Base-by-base conservation (phyloP, 1,284 basidiomycete species). In the Cryptococcus wingfieldii region DNA sequence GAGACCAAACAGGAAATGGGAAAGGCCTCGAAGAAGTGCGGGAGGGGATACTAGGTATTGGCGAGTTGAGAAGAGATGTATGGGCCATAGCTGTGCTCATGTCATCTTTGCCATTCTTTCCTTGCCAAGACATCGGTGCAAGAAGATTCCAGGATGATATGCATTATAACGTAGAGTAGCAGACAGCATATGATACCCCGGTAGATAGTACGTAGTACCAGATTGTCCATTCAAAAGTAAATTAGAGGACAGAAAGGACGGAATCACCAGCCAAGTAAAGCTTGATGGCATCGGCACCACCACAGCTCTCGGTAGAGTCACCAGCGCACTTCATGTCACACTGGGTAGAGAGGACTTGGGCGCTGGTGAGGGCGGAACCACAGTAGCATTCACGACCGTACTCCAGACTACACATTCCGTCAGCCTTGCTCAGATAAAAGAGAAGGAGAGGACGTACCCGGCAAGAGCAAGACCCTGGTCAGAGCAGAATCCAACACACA, bases 401-500 rank as follows among this genome's bases (percentile, higher is more conserved):
- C 31, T 54, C 48, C 34, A 65, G 38, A 50, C 65, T 63, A 59
- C 57, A 46, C 62, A 59, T 8, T 55, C 34, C 56, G 68, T 6
- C 67, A 67, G 12, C 41, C 45, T 34, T 46, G 38, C 2, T 50
- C 44, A 53, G 3, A 55, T 39, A 57, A 62, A 34, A 57, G 55
- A 41, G 56, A n/a, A 41, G 51, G 55, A 41, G 61, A 51, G 42
- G 47, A 51, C 34, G 9, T 27, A 42, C 39, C 39, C 39, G 19
- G 39, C 39, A 19, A 42, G 39, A 13, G 14, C 43, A 41, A 59
- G 42, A 51, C 57, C 16, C 34, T 27, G 13, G 34, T 44, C 13
- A 27, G 31, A 62, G 23, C 70, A 72, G 55, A 52, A 61, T 18
- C 28, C 41, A 10, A 68, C 44, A 47, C 70, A 67, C n/a, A 50